Base-by-base conservation (phyloP, 129 eudicot genomes). In the Logfia minima region DNA sequence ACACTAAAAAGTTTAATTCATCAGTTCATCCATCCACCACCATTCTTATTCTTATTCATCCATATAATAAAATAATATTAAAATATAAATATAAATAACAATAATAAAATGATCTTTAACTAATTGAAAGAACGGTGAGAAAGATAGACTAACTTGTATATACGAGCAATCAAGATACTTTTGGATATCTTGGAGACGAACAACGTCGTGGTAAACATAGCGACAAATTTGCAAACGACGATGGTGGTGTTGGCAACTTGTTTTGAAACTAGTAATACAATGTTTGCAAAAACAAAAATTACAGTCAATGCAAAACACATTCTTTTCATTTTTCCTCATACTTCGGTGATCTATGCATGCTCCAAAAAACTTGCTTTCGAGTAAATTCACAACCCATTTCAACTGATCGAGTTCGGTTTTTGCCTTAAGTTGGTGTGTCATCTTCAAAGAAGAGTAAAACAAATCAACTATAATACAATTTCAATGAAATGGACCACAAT, bases 191-290 rank as follows among this genome's bases (percentile, higher is more conserved):
- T 85, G 96, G 17, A 90, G 90, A 55, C 96, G 90, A 78, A 90
- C 90, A 34, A 90, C 96, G 39, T 90, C 90, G 51, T 86, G 92
- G 61, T 90, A 90, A 4, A 90, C 96, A 67, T 90, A 90, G 23
- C 83, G 89, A 76, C 96, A 87, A 70, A 90, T 84, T 80, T 90
- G 92, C 19, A 90, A 83, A 29, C 88, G 86, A 10, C 88, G 88
- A 8, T 87, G 92, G 28, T 79, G 86, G 32, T 84, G 88, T 70
- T 66, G 63, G 77, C 87, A 70, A 24, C 35, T 52, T 77, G 86
- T n/a, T 69, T 52, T 24, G 82, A 65, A 22, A 77, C 72, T 63
- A 6, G 60, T 63, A 11, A 87, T 70, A 66, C 96, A 90, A 79
- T 87, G 90, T 84, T 84, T 90, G 8, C 96, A 90, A 4, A 85